Evolutionary conservation across 2,329 filamentous ascomycete species (phyloP).

Genomic region (Ophiostoma ulmi): DNA sequence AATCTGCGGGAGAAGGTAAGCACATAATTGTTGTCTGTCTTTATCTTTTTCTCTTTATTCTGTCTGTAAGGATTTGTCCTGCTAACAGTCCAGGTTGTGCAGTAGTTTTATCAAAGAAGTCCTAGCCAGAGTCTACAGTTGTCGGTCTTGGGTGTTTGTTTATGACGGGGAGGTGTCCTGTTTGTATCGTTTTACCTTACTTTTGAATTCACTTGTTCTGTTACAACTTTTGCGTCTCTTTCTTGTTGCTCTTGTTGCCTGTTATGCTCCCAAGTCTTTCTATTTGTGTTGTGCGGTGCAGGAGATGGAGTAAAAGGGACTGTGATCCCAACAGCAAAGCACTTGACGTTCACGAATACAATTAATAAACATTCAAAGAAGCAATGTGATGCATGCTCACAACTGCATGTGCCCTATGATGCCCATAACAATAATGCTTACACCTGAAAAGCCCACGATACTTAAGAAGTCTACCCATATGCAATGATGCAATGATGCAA

Average conservation of each 20-base stretch:
- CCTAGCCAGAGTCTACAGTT: neutral
- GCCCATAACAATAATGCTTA: too few species aligned
- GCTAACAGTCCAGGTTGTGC: slow-evolving; percentile 14
- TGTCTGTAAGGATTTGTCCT: neutral
- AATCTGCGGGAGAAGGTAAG: slow-evolving; percentile 86
- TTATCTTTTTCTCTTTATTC: neutral
- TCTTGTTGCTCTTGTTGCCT: neutral
- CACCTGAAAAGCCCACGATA: too few species aligned
- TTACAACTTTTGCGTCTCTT: neutral
- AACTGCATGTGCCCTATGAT: too few species aligned
- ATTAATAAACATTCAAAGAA: too few species aligned
- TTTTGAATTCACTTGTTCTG: neutral
- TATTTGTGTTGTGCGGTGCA: too few species aligned
- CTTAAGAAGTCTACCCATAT: too few species aligned
- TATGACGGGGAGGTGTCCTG: neutral
- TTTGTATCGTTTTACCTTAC: neutral
- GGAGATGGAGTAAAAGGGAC: too few species aligned
- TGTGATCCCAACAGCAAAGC: too few species aligned
- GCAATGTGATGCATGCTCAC: too few species aligned
- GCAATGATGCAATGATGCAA: too few species aligned
- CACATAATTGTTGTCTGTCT: neutral
- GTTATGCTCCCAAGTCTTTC: too few species aligned
- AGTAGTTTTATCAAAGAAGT: neutral
- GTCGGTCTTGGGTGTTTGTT: neutral
- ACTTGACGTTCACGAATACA: too few species aligned